Base-by-base conservation (phyloP, 2,329 filamentous ascomycete species). In the Sarocladiaceae sp. region DNA sequence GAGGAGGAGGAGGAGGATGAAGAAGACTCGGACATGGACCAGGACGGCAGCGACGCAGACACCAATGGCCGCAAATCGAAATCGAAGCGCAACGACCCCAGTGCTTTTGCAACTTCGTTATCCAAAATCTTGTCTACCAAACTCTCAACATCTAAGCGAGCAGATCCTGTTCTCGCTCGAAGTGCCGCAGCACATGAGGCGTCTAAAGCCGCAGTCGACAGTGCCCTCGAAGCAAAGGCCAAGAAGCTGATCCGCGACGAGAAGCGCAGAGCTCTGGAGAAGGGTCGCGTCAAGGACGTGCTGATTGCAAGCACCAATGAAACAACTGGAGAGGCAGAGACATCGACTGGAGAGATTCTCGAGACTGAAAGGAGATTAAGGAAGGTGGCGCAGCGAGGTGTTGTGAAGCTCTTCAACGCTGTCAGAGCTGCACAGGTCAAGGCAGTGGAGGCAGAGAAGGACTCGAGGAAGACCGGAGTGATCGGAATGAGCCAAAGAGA, bases 341-440 rank as follows among this genome's bases (percentile, higher is more conserved):
- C 66, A 52, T 80, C 79, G 18, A 79, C 79, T 23, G 72, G 72
- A 15, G 73, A 79, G 56, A 77, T 80, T 23, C 66, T 83, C 62
- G 89, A 88, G 63, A 80, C 85, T 61, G 93, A 97, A 75, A 87
- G 85, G 72, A 77, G 83, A 57, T 68, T 97, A 63, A 83, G 88
- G 62, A 94, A 96, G 75, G 90, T 89, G 47, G 92, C 92, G 40
- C 90, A 97, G 71, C 81, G 90, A 52, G 93, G 93, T 81, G 94
- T 99, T 36, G 87, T 97, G 22, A 95, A 93, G 75, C 76, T 99
- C 54, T 99, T 99, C 72, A 97, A 97, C 68, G 94, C 94, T 0
- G 91, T 99, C 28, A 79, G 93, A 40, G 90, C 90, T 20, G 92
- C 94, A 13, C 94, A 99, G 71, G 88, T 97, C 53, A 89, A 92